These are phyloP conservation scores for Exophiala calicioides DNA, from an alignment of 2,329 filamentous ascomycete genomes.

Conservation along the genomic window DNA sequence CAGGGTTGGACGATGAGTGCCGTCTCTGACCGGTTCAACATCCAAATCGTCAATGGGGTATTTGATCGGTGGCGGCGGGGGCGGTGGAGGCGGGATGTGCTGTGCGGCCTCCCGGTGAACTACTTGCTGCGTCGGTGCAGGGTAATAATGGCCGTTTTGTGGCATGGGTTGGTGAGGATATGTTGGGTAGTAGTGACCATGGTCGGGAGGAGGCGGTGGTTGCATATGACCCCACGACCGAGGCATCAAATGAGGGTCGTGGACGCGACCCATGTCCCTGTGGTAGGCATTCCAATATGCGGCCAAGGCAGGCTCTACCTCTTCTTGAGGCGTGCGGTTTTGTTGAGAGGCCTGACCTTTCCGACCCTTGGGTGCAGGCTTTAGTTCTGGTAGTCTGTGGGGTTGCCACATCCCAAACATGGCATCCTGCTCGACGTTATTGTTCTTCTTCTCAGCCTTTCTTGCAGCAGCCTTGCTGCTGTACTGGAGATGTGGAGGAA, in stretches of 20 bases:
- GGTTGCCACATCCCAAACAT: conserved; percentile 54
- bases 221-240: conserved; percentile 27
- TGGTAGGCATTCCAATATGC: conserved; percentile 56
- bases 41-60: conserved; percentile 96
- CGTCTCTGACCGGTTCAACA: conserved; percentile 66
- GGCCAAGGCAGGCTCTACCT: conserved; percentile 47
- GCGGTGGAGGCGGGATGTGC: conserved; percentile 59
- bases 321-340: conserved; percentile 14
- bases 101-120: conserved; percentile 29
- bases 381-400: conserved; percentile 68
- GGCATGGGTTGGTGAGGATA: conserved; percentile 31
- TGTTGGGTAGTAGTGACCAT: conserved; percentile 11
- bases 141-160: conserved; percentile 35
- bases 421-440: conserved; percentile 57
- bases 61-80: conserved; percentile 75
- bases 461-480: conserved; percentile 77
- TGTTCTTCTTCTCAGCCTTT: conserved; percentile 69
- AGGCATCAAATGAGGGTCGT: conserved; percentile 43
- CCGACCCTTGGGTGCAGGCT: conserved; percentile 68
- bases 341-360: conserved; percentile 26
- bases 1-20: conserved; percentile 68
- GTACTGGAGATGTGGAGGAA: conserved; percentile 79
- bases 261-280: conserved; percentile 47
- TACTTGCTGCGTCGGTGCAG: conserved; percentile 16
- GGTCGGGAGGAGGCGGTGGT: conserved; percentile 11